Base-by-base conservation (phyloP, 2,329 filamentous ascomycete genomes). In the Aspergillus fischeri region DNA sequence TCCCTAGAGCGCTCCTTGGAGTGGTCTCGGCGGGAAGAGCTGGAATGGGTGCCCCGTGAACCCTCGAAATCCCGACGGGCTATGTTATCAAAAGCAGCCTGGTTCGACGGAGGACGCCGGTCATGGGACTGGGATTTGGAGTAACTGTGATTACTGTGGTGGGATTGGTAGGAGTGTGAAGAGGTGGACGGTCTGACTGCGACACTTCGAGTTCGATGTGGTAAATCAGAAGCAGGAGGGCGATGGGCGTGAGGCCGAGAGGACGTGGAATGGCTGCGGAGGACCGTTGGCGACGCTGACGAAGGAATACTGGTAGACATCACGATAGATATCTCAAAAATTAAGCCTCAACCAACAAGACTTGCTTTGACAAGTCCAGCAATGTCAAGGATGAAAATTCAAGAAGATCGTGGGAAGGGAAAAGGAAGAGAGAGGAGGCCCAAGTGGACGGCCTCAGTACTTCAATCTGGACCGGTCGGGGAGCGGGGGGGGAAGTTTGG, bases 61-160 rank as follows among this genome's bases (percentile, higher is more conserved):
- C 86, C 83, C 76, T 93, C 90, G 79, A 86, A 87, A 75, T 94
- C 90, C 73, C 87, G 81, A 68, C 88, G 85, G 56, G 81, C 79
- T 65, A 83, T 80, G 70, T 77, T 78, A 56, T 77, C 77, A 48
- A 85, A 77, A 48, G 78, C 76, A 51, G 73, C 72, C 65, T 75
- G 79, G 67, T 77, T 80, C 56, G 71, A 72, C 51, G 72, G 75
- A 50, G 79, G 74, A 49, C 79, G 78, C 58, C 75, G 76, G 55
- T 80, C 72, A 74, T 77, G 69, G 14, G 73, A 72, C 55, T 77
- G 69, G 28, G 74, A 73, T 62, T 75, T 73, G 27, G 76, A 74
- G 53, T 65, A 65, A n/a, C 68, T 69, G 57, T 71, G 72, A 52
- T 70, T 64, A 53, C 68, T 56, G 38, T 70, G 66, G 35, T 61